phyloP scores from a whole-genome alignment of 176 grass and related monocot species.

The Pharus latifolius region DNA sequence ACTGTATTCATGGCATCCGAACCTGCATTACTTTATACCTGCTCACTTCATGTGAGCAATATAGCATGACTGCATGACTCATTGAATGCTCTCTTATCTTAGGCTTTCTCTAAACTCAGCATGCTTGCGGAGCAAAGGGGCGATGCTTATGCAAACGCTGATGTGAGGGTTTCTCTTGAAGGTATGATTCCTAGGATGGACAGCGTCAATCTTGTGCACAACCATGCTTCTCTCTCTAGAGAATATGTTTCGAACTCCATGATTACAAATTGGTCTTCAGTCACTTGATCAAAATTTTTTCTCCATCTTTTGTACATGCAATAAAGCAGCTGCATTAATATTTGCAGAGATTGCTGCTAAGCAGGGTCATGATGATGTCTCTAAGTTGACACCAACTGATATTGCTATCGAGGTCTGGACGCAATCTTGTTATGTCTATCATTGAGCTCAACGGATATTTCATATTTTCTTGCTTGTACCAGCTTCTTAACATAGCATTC shows the following conservation, averaged over 20 bases:
- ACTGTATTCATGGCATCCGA: background rate
- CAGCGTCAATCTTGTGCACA: background rate
- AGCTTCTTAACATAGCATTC: constrained; percentile 6
- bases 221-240: background rate
- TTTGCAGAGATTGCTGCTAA: constrained; percentile 74
- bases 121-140: constrained; percentile 74
- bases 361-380: constrained; percentile 69
- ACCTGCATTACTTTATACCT: background rate
- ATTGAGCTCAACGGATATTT: background rate
- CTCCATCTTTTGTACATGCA: background rate
- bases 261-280: background rate
- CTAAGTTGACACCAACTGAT: constrained; percentile 58
- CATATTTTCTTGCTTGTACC: background rate
- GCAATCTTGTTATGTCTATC: background rate
- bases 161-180: constrained; percentile 84
- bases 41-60: background rate
- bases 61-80: background rate
- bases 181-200: constrained; percentile 29
- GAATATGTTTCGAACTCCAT: background rate
- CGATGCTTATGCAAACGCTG: constrained; percentile 83
- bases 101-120: constrained; percentile 89
- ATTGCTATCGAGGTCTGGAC: constrained; percentile 73
- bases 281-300: background rate
- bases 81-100: background rate
- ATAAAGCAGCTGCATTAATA: background rate